phyloP scores from a whole-genome alignment of 75 land plant species.

The Chamaecyparis obtusa region DNA sequence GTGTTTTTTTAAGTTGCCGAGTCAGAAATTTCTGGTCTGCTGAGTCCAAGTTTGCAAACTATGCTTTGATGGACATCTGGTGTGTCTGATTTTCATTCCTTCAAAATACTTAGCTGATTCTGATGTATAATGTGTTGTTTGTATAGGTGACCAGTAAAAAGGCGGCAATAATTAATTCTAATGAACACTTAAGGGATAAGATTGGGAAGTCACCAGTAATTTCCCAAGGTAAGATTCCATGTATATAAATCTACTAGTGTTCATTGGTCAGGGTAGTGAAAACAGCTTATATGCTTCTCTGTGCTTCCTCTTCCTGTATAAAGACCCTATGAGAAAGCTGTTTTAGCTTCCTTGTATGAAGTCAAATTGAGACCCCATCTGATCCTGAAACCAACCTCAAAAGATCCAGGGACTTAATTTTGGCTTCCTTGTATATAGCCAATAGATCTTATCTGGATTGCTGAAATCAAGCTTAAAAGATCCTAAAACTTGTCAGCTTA shows the following conservation, averaged over 20 bases:
- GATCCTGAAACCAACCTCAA: neutral
- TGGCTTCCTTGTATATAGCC: neutral
- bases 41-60: no score
- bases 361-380: neutral
- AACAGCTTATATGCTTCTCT: neutral
- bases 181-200: slow-evolving; percentile 52
- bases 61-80: neutral
- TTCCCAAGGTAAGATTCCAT: slow-evolving; percentile 39
- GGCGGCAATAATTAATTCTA: slow-evolving; percentile 62
- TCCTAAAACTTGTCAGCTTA: neutral
- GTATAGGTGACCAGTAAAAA: slow-evolving; percentile 87
- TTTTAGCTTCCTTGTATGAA: neutral
- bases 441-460: neutral
- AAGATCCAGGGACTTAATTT: neutral
- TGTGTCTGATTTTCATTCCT: neutral
- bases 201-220: slow-evolving; percentile 53
- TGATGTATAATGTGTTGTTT: neutral
- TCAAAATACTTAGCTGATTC: neutral
- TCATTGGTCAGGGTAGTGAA: neutral
- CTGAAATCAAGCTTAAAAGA: neutral
- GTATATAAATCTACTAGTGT: no score
- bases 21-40: no score
- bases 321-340: neutral
- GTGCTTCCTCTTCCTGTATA: neutral
- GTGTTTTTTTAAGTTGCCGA: no score